Base-by-base conservation (phyloP, 169 alveolate genomes). In the Miamiensis avidus region DNA sequence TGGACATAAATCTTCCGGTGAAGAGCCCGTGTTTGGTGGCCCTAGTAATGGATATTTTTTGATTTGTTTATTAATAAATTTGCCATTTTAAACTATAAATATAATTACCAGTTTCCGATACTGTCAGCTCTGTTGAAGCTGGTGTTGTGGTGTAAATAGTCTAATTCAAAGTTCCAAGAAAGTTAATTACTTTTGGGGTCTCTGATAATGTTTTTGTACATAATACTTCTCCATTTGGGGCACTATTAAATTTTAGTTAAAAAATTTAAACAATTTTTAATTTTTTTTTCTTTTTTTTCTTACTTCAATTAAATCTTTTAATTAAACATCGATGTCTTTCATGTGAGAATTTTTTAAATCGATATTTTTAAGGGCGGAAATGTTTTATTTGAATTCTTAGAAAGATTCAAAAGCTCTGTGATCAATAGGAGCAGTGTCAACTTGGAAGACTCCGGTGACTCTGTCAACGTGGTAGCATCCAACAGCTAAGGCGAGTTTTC, bases 371-470 rank as follows among this genome's bases (percentile, higher is more conserved):
- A 89, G 81, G 28, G 65, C 76, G 0, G 78, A 76, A 31, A 93
- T 85, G 79, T 86, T 90, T 29, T 75, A 64, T 78, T 81, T 82
- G 65, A 93, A 88, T 78, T 93, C 94, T 84, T 78, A 31, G 79
- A 89, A 91, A 65, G 94, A 86, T 65, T 90, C 95, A 82, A 90
- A 92, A 74, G 83, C 89, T 82, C 82, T 88, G 65, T 86, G 89
- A 87, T 93, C 94, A 82, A 93, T 83, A 49, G 96, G 96, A 29
- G 95, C 87, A 31, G 92, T 91, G 29, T 93, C 96, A 25, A 93
- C 69, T 6, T 90, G 33, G 83, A 93, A 86, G 31, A 93, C 96
- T n/a, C 96, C 96, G 31, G 95, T 90, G 49, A 89, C 90, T 88
- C 96, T 90, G 79, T 93, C 89, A 34, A 82, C 30, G 78, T 93